A percentile compares a stretch with the other conserved stretches of the same genome.
Conservation (phyloP, 1,284 basidiomycete genomes). For the Boletus semigastroideus region DNA sequence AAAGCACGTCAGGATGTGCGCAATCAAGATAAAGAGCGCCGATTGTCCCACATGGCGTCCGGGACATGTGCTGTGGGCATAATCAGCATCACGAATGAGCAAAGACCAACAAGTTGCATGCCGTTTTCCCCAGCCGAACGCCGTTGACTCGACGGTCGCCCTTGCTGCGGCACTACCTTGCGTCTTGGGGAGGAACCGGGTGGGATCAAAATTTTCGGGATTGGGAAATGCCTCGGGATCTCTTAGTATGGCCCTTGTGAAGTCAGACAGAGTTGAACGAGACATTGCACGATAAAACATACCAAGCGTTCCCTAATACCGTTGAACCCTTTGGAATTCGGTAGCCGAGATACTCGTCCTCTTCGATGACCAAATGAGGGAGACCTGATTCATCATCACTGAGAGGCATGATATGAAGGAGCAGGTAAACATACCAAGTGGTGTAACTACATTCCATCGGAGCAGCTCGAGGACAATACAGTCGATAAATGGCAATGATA, state of each 20-base stretch:
- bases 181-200: constrained; percentile 4
- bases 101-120: background rate
- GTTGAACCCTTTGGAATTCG: constrained; percentile 1
- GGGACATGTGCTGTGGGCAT: background rate
- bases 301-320: constrained; percentile 3
- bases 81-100: background rate
- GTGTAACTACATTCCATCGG: constrained; percentile 14
- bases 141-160: constrained; percentile 3
- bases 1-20: constrained; percentile 1
- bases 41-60: constrained; percentile 7
- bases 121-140: constrained; percentile 10
- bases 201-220: constrained; percentile 13
- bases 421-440: constrained; percentile 1
- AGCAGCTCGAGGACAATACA: constrained; percentile 11
- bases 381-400: constrained; percentile 2
- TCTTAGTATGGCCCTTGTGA: constrained; percentile 13
- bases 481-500: constrained; percentile 13
- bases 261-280: background rate
- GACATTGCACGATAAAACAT: background rate
- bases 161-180: constrained; percentile 3
- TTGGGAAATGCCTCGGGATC: constrained; percentile 11
- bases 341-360: constrained; percentile 17
- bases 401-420: background rate
- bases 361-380: constrained; percentile 13
- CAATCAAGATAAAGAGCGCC: constrained; percentile 1